Conservation (phyloP, 345 rosid species). For the Litchi chinensis region DNA sequence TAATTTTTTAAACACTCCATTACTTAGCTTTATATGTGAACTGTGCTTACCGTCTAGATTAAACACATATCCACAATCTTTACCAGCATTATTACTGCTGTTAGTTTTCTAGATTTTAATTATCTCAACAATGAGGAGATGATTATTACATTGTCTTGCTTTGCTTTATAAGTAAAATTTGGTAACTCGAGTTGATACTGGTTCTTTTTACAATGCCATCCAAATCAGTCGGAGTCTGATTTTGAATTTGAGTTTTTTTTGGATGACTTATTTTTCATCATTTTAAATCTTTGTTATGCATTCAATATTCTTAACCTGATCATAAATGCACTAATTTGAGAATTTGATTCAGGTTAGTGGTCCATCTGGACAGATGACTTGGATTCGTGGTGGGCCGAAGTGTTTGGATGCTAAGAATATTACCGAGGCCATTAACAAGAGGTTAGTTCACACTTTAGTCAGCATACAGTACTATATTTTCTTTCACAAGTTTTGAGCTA, state of each 20-base stretch:
- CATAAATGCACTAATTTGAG: not conserved
- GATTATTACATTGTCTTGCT: not conserved
- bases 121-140: not conserved
- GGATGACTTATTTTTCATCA: not conserved
- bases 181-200: not conserved
- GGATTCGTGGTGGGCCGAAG: constrained; percentile 62
- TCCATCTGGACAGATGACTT: constrained; percentile 65
- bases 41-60: not conserved
- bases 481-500: not conserved
- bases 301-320: not conserved
- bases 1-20: not conserved
- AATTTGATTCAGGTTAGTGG: constrained; percentile 47
- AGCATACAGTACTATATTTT: not conserved
- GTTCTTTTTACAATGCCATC: not conserved
- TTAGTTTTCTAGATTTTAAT: not conserved
- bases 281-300: not conserved
- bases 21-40: not conserved
- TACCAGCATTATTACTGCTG: not conserved
- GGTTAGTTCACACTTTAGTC: constrained; percentile 37
- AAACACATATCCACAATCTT: not conserved
- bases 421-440: constrained; percentile 49
- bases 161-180: not conserved
- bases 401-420: constrained; percentile 57
- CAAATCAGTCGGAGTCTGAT: not conserved
- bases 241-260: not conserved